Percentiles rank a stretch among this genome's conserved stretches.
These are phyloP conservation scores for Anacardium occidentale DNA, from an alignment of 345 rosid genomes.

Conservation along the genomic window DNA sequence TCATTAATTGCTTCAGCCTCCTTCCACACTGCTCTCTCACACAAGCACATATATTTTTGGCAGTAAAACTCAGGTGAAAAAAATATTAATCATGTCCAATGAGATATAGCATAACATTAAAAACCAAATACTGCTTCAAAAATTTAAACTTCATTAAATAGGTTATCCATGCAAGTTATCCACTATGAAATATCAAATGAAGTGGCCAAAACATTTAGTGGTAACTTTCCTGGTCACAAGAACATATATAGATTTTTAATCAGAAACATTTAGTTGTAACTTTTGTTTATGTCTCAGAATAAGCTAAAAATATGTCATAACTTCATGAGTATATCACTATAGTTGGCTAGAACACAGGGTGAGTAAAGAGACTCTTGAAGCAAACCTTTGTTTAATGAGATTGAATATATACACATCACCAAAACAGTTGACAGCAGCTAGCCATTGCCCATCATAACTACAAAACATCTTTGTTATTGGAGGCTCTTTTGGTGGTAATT, in stretches of 20 bases:
- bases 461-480: conserved; percentile 86
- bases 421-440: conserved; percentile 89
- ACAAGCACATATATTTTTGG: background rate
- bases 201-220: background rate
- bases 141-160: background rate
- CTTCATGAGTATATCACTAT: too few relatives aligned
- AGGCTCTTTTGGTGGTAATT: conserved; percentile 60
- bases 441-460: conserved; percentile 89
- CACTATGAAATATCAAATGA: background rate
- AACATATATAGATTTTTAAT: too few relatives aligned
- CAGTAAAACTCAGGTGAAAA: too few relatives aligned
- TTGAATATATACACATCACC: conserved; percentile 84
- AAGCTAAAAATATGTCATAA: too few relatives aligned
- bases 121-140: background rate
- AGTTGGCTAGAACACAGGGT: background rate
- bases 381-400: conserved; percentile 79
- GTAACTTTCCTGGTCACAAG: too few relatives aligned
- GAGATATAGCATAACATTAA: background rate
- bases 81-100: background rate
- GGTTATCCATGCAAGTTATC: background rate
- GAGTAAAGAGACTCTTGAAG: conserved; percentile 8
- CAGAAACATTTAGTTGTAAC: background rate
- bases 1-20: background rate
- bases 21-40: background rate
- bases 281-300: background rate